These are phyloP conservation scores for Lipomyces orientalis DNA, from an alignment of 805 yeast species.

Conservation along the genomic window DNA sequence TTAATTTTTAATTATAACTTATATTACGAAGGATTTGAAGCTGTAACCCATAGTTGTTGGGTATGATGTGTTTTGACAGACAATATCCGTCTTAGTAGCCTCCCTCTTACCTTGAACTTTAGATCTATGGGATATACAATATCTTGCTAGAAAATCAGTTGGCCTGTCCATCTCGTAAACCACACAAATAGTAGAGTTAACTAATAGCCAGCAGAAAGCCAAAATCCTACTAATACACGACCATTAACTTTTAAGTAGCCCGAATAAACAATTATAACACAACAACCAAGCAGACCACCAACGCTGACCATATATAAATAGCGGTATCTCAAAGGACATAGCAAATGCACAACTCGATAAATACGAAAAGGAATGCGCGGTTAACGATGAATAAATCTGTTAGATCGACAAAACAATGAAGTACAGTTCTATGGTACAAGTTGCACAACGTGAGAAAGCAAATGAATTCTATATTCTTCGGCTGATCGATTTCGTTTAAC, in stretches of 20 bases:
- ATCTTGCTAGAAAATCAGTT: no score
- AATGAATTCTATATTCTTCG: not conserved
- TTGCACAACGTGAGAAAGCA: not conserved
- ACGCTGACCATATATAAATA: not conserved
- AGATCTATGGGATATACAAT: no score
- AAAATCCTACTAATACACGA: not conserved
- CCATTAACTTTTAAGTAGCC: not conserved
- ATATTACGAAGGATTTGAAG: no score
- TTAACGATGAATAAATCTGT: not conserved
- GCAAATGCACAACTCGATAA: not conserved
- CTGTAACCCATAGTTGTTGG: no score
- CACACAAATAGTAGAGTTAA: not conserved
- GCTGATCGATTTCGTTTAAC: not conserved
- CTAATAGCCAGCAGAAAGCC: not conserved
- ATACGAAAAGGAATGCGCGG: not conserved
- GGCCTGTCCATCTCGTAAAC: not conserved
- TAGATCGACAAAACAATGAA: not conserved
- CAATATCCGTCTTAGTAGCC: no score
- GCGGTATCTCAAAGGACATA: not conserved
- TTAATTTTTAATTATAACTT: no score
- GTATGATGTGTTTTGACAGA: no score
- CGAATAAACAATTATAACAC: not conserved
- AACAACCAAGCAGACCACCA: not conserved
- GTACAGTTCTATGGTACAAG: conserved; percentile 1
- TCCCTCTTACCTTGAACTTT: no score